Evolutionary conservation across 129 eudicot species (phyloP), one percentile per base, ranked within the genome.

Genomic region (Silybum marianum): DNA sequence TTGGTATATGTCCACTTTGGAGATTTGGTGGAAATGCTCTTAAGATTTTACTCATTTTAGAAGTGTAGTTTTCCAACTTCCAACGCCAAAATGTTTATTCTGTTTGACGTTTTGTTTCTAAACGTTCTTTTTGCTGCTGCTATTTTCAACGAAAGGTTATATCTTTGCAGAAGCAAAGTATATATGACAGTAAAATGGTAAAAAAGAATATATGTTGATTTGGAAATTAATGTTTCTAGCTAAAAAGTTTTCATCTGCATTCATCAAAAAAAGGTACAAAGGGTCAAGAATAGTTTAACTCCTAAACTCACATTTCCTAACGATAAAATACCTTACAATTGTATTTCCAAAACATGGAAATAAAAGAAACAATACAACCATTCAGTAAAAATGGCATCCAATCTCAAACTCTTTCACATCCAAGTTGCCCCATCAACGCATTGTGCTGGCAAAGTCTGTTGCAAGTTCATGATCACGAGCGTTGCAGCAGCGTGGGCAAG

Each of bases 401-500:
- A 62, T n/a, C 18, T 60, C n/a, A 72, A n/a, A 24, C 36, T 70
- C 39, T 23, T 22, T 82, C 84, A 87, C 42, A 68, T 77, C 88
- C 86, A 78, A 76, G 81, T 74, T 66, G 79, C 76, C 24, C 85
- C 79, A 1, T 83, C 79, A 1, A 5, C 54, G 71, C 97, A 93
- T 16, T 36, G 65, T 13, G 62, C 30, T 3, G 90, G 82, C 32
- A 81, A 82, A 39, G 88, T 86, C 65, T 82, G 89, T 25, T 88
- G 85, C 97, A 94, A 92, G 68, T 95, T 90, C 94, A 95, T 87
- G 63, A 95, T 85, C 72, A 83, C 76, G 32, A 92, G 91, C 34
- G 92, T 89, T 18, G 98, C 97, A 63, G 85, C 96, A 72, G 89
- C 80, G 25, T 95, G 98, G 1, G 96, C 93, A 28, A 95, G 88